Conservation (phyloP, 1,284 basidiomycete genomes). For the Malassezia brasiliensis region DNA sequence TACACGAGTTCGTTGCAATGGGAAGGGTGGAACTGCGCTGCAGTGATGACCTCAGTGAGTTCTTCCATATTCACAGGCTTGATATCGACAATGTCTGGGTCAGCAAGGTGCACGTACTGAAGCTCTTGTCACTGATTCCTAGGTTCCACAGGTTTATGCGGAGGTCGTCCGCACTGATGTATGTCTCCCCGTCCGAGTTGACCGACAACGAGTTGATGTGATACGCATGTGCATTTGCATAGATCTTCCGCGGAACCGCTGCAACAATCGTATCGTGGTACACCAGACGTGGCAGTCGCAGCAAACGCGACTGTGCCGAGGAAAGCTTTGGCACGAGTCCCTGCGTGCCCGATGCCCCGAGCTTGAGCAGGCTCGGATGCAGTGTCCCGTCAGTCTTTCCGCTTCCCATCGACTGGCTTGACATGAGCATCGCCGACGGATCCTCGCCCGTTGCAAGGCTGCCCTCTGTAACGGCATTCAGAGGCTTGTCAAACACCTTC, state of each 20-base stretch:
- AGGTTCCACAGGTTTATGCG: constrained; percentile 97
- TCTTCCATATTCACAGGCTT: constrained; percentile 99
- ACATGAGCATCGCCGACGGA: constrained; percentile 14
- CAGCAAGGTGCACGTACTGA: constrained; percentile 61
- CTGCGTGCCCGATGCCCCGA: constrained; percentile 2
- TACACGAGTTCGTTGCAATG: constrained; percentile 99
- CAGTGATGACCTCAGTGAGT: constrained; percentile 97
- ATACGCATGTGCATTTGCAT: constrained; percentile 97
- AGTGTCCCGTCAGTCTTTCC: constrained; percentile 15
- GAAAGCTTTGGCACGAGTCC: constrained; percentile 4
- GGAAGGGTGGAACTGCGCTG: constrained; percentile 93
- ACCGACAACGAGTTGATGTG: constrained; percentile 99
- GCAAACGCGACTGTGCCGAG: constrained; percentile 20
- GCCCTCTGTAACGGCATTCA: constrained; percentile 92
- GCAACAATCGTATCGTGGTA: constrained; percentile 97
- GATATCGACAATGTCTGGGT: constrained; percentile 94
- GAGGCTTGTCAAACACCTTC: constrained; percentile 98
- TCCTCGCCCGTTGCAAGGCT: constrained; percentile 61
- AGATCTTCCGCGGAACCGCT: constrained; percentile 95
- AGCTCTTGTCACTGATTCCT: constrained; percentile 95
- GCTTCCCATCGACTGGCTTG: constrained; percentile 16
- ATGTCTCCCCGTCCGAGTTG: constrained; percentile 98
- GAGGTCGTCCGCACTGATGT: constrained; percentile 94
- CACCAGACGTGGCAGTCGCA: constrained; percentile 56
- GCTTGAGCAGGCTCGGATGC: constrained; percentile 26